Percentiles rank a stretch among this genome's conserved stretches.
phyloP scores from a whole-genome alignment of 306 rosid species.

The Carpinus viminea region DNA sequence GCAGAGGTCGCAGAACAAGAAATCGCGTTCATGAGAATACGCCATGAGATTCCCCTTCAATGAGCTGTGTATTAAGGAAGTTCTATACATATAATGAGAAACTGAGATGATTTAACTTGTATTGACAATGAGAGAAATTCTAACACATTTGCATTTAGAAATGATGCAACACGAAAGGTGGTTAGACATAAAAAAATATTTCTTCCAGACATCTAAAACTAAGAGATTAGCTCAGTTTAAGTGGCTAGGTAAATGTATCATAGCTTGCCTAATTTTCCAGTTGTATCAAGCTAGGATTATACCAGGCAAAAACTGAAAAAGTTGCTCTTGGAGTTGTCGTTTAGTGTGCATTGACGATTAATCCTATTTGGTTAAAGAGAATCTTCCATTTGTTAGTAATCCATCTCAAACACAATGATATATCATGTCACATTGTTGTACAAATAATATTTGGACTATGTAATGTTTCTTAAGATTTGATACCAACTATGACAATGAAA shows the following conservation, averaged over 20 bases:
- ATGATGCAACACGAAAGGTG: neutral
- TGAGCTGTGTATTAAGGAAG: neutral
- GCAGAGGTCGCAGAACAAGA: slow-evolving; percentile 50
- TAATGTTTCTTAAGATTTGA: neutral
- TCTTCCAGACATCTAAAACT: neutral
- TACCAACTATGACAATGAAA: too few relatives aligned
- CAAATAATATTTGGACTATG: neutral
- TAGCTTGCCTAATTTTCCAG: neutral
- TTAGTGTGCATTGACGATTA: neutral
- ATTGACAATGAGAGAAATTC: neutral
- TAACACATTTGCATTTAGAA: neutral
- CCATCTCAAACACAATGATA: neutral
- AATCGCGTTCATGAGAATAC: slow-evolving; percentile 33
- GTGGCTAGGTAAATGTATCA: neutral
- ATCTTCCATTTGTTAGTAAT: neutral
- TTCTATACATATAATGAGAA: neutral
- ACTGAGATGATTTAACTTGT: neutral
- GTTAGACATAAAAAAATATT: neutral
- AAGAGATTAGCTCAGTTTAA: too few relatives aligned
- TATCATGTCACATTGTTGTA: neutral
- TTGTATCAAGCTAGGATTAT: neutral
- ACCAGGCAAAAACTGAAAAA: neutral
- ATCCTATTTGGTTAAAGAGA: neutral
- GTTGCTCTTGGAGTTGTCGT: neutral
- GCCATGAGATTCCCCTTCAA: slow-evolving; percentile 26